Conservation (phyloP, 2,329 filamentous ascomycete species). For the Colletotrichum liaoningense region DNA sequence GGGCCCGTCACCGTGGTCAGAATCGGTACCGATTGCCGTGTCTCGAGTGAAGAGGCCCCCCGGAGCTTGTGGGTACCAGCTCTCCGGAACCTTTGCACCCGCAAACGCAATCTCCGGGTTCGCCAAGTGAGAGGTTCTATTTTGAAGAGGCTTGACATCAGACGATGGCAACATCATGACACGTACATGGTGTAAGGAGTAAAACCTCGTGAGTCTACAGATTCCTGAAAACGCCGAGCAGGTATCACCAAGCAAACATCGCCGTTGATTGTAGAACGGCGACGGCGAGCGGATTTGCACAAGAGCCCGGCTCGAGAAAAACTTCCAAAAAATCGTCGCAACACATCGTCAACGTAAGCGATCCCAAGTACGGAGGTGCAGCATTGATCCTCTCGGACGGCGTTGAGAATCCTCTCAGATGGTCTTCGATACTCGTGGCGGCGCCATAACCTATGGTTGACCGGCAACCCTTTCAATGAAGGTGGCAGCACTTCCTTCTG, state of each 20-base stretch:
- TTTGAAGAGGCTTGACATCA: neutral
- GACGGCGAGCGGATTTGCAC: neutral
- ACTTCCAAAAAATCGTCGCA: neutral
- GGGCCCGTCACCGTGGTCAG: neutral
- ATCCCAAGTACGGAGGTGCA: conserved; percentile 14
- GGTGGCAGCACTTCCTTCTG: neutral
- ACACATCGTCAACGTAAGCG: neutral
- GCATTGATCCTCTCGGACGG: conserved; percentile 19
- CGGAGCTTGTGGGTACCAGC: neutral
- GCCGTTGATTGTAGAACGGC: neutral
- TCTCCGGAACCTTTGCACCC: conserved; percentile 1
- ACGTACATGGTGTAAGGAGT: neutral
- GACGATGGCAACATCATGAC: neutral
- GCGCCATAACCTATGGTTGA: conserved; percentile 22
- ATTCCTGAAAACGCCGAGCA: neutral
- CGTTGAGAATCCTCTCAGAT: neutral
- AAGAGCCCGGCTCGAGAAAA: neutral
- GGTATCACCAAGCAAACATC: neutral
- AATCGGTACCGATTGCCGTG: neutral
- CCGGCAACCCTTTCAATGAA: conserved; percentile 9
- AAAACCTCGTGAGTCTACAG: neutral
- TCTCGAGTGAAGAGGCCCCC: neutral
- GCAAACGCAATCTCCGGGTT: neutral
- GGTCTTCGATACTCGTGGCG: conserved; percentile 19
- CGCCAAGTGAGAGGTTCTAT: neutral